These are phyloP conservation scores for Rhodomyrtus psidioides DNA, from an alignment of 441 rosid genomes.

Conservation along the genomic window DNA sequence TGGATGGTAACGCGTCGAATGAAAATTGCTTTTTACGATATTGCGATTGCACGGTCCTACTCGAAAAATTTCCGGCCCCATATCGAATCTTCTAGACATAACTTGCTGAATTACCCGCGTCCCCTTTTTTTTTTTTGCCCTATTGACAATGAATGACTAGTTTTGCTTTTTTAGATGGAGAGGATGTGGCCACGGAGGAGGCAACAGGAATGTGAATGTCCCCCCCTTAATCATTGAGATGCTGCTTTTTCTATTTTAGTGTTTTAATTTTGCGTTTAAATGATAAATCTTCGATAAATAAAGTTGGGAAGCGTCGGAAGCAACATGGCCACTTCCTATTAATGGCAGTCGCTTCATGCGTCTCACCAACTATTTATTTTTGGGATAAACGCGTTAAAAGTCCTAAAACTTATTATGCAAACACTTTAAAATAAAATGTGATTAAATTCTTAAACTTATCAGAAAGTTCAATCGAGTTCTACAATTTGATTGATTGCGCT, in stretches of 20 bases:
- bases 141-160: background rate
- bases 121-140: background rate
- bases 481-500: too few species aligned
- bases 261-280: background rate
- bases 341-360: background rate
- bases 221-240: background rate
- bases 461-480: too few species aligned
- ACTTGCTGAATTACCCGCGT: background rate
- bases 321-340: background rate
- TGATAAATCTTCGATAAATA: background rate
- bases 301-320: background rate
- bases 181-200: background rate
- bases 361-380: background rate
- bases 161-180: background rate
- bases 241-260: background rate
- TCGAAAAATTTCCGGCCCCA: background rate
- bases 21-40: background rate
- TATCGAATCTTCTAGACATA: background rate
- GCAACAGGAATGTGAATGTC: background rate
- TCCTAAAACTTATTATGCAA: too few species aligned
- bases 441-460: too few species aligned
- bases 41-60: background rate
- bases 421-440: too few species aligned
- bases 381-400: too few species aligned
- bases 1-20: background rate